phyloP scores from a whole-genome alignment of 164 flowering plant genomes.

The Kingdonia uniflora region DNA sequence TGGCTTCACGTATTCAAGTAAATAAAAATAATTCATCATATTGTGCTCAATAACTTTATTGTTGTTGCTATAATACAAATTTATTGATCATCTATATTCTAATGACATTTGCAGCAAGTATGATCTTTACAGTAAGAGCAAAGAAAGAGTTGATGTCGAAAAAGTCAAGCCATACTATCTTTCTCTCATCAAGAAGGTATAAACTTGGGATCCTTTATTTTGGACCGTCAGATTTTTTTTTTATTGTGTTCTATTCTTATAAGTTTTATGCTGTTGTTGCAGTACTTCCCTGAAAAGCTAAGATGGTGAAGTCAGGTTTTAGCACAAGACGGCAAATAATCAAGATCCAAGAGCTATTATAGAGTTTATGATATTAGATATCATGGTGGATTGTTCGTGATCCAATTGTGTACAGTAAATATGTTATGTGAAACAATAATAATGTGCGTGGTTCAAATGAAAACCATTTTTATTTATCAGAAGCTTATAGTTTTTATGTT shows the following conservation, averaged over 20 bases:
- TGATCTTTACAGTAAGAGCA: constrained; percentile 73
- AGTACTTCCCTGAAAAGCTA: constrained; percentile 51
- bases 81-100: not conserved
- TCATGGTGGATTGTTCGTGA: no score
- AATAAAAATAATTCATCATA: not conserved
- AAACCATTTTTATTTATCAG: no score
- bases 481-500: no score
- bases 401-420: no score
- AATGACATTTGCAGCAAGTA: constrained; percentile 21
- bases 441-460: no score
- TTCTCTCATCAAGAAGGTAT: constrained; percentile 56
- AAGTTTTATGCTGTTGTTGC: constrained; percentile 10
- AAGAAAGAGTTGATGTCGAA: constrained; percentile 46
- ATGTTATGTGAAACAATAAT: no score
- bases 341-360: no score
- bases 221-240: no score
- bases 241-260: not conserved
- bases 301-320: constrained; percentile 28
- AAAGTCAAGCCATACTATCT: constrained; percentile 64
- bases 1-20: constrained; percentile 70
- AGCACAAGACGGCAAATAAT: no score
- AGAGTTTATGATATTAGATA: no score
- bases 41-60: not conserved
- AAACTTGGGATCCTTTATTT: not conserved
- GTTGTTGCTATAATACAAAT: not conserved